Conservation (phyloP, 352 stramenopile species). For the Bremia lactucae region DNA sequence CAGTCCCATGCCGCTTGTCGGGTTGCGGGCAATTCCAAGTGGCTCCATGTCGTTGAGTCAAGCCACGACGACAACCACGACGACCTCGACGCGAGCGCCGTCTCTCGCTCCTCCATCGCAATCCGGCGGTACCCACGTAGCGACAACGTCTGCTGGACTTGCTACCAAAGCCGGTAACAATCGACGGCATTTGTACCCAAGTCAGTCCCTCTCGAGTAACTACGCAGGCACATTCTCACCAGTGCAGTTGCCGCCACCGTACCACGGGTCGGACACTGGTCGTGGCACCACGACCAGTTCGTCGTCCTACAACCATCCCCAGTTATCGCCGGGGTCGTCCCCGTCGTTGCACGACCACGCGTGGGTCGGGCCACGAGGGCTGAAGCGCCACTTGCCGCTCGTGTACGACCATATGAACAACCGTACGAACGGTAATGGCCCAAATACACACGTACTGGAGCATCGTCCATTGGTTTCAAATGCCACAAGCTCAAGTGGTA, state of each 20-base stretch:
- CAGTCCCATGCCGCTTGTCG: conserved; percentile 32
- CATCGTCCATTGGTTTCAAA: conserved; percentile 5
- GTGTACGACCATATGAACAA: conserved; percentile 13
- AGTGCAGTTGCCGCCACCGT: conserved; percentile 18
- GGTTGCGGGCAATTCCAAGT: conserved; percentile 28
- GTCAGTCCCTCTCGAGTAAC: conserved; percentile 1
- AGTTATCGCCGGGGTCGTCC: conserved; percentile 20
- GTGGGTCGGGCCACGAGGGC: conserved; percentile 14
- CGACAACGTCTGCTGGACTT: background rate
- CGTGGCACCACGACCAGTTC: conserved; percentile 10
- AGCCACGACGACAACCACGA: conserved; percentile 1
- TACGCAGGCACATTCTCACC: conserved; percentile 3
- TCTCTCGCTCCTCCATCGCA: background rate
- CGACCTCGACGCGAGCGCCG: conserved; percentile 2
- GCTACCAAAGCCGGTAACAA: conserved; percentile 8
- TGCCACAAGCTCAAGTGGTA: background rate
- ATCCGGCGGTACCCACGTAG: background rate
- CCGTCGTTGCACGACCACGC: conserved; percentile 18
- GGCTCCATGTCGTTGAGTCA: background rate
- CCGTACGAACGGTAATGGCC: background rate
- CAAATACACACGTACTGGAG: background rate
- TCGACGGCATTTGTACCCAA: conserved; percentile 9
- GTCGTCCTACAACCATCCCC: conserved; percentile 15
- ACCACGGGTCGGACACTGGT: conserved; percentile 9
- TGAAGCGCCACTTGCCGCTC: conserved; percentile 33